These are phyloP conservation scores for Boletus pseudo-olivaceus DNA, from an alignment of 768 basidiomycete species.

Conservation along the genomic window DNA sequence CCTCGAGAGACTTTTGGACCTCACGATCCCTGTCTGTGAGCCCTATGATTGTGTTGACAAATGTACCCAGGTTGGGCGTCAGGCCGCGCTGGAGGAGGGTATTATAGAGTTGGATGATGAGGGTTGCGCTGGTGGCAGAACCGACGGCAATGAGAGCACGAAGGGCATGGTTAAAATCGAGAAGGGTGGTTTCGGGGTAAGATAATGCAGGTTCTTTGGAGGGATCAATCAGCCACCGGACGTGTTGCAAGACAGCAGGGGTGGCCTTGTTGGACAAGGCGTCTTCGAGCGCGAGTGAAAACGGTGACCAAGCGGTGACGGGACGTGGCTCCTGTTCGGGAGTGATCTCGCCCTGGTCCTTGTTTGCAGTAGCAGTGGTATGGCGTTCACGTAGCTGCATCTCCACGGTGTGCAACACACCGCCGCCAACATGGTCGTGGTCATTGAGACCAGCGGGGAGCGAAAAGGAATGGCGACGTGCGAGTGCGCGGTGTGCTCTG, in stretches of 20 bases:
- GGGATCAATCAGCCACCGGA: slow-evolving; percentile 33
- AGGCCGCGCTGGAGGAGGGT: slow-evolving; percentile 61
- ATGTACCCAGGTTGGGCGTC: slow-evolving; percentile 61
- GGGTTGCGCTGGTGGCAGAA: slow-evolving; percentile 44
- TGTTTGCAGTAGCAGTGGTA: slow-evolving; percentile 33
- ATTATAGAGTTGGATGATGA: slow-evolving; percentile 67
- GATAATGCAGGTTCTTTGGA: slow-evolving; percentile 27
- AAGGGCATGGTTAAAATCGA: slow-evolving; percentile 62
- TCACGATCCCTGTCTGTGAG: slow-evolving; percentile 69
- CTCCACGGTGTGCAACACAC: slow-evolving; percentile 62
- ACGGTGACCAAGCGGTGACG: slow-evolving; percentile 22
- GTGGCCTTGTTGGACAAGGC: slow-evolving; percentile 17
- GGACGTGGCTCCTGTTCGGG: slow-evolving; percentile 24
- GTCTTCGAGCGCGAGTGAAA: slow-evolving; percentile 16
- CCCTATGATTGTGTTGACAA: slow-evolving; percentile 54
- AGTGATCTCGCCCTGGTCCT: slow-evolving; percentile 13
- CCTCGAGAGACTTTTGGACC: slow-evolving; percentile 43
- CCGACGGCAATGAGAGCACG: slow-evolving; percentile 42
- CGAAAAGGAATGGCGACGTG: slow-evolving; percentile 61
- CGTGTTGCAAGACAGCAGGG: slow-evolving; percentile 9
- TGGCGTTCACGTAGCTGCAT: slow-evolving; percentile 61
- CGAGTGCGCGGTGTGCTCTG: slow-evolving; percentile 41
- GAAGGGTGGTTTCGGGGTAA: slow-evolving; percentile 35
- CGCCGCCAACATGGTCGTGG: slow-evolving; percentile 34
- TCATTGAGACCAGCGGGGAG: slow-evolving; percentile 42